Percentiles rank a stretch among this genome's conserved stretches.
These are phyloP conservation scores for Yamadazyma friedrichii DNA, from an alignment of 1,139 yeast genomes.

Conservation along the genomic window DNA sequence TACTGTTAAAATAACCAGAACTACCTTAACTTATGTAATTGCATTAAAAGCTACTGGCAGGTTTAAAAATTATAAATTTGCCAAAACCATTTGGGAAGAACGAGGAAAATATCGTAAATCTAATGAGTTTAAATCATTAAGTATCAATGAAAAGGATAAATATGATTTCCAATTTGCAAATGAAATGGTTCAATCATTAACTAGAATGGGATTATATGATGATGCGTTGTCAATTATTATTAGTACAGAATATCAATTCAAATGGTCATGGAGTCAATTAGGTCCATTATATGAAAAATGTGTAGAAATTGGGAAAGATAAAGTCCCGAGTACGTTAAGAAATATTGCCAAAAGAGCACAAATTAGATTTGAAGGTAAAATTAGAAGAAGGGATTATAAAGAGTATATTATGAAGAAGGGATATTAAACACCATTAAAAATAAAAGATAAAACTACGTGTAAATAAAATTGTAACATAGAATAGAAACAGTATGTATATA, in stretches of 20 bases:
- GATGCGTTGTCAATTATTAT: constrained; percentile 71
- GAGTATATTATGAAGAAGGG: constrained; percentile 34
- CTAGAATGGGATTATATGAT: constrained; percentile 50
- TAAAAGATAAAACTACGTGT: background rate
- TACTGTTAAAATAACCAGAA: constrained; percentile 37
- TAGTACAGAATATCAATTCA: constrained; percentile 66
- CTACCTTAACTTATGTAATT: constrained; percentile 55
- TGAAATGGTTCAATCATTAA: constrained; percentile 56
- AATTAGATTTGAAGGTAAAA: constrained; percentile 38
- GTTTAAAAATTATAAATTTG: constrained; percentile 53
- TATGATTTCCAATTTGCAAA: constrained; percentile 71
- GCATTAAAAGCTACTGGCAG: constrained; percentile 66
- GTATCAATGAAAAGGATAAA: constrained; percentile 37
- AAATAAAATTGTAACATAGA: constrained; percentile 16
- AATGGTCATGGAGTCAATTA: constrained; percentile 67
- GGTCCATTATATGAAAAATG: constrained; percentile 49
- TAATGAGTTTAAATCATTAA: constrained; percentile 37
- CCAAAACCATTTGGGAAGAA: constrained; percentile 70
- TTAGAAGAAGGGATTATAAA: constrained; percentile 32
- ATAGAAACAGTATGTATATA: background rate
- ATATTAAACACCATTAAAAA: constrained; percentile 15
- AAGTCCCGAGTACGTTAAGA: constrained; percentile 34
- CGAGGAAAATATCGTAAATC: constrained; percentile 73
- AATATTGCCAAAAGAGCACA: constrained; percentile 36
- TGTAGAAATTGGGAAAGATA: constrained; percentile 47